These are phyloP conservation scores for Stachybotrys elegans DNA, from an alignment of 2,329 filamentous ascomycete genomes.

Conservation along the genomic window DNA sequence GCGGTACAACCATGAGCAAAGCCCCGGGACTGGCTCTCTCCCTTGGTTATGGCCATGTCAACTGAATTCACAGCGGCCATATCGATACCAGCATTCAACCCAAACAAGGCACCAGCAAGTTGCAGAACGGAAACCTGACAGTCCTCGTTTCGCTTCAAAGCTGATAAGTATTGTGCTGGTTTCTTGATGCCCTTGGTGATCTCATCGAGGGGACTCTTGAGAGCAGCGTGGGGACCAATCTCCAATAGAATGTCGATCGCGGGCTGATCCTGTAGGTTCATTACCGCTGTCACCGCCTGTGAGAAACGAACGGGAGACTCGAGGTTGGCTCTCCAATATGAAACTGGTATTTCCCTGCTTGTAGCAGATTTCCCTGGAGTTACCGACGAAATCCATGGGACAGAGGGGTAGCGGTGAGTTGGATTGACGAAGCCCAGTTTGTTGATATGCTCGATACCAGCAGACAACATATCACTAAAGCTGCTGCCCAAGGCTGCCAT, in stretches of 20 bases:
- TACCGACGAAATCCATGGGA: slow-evolving; percentile 2
- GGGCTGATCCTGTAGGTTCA: background rate
- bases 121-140: background rate
- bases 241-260: background rate
- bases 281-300: background rate
- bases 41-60: background rate
- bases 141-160: background rate
- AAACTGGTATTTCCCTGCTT: background rate
- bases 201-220: background rate
- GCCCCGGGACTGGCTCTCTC: background rate
- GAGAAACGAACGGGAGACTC: slow-evolving; percentile 4
- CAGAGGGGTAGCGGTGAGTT: background rate
- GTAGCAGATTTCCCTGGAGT: background rate
- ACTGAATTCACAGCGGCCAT: background rate
- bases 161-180: background rate
- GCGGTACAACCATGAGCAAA: slow-evolving; percentile 1
- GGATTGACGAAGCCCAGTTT: background rate
- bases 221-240: slow-evolving; percentile 1
- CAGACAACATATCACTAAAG: slow-evolving; percentile 3
- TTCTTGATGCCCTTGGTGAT: background rate
- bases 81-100: slow-evolving; percentile 2
- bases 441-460: background rate
- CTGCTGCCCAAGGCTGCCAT: slow-evolving; percentile 9
- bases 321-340: slow-evolving; percentile 5
- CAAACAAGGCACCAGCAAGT: slow-evolving; percentile 6